Conservation (phyloP, 306 rosid genomes). For the Castanospermum australe region DNA sequence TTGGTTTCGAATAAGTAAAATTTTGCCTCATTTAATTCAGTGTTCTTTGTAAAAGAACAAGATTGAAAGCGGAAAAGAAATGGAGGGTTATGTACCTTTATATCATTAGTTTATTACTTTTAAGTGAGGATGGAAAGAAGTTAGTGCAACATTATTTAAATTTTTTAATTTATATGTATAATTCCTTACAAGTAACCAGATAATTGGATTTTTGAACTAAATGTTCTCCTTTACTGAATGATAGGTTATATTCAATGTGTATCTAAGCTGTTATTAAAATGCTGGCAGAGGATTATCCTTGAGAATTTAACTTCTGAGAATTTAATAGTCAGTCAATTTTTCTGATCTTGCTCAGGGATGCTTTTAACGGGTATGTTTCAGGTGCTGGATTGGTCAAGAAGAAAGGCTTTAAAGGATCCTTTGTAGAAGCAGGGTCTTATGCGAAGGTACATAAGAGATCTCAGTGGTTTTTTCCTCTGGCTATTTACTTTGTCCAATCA, state of each 20-base stretch:
- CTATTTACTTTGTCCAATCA: too few relatives aligned
- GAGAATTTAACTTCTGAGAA: too few relatives aligned
- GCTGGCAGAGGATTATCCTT: too few relatives aligned
- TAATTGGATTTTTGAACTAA: background rate
- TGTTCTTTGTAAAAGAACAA: background rate
- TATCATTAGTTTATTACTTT: too few relatives aligned
- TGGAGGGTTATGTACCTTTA: background rate
- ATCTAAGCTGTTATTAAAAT: too few relatives aligned
- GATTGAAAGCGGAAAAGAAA: background rate
- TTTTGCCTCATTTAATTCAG: too few relatives aligned
- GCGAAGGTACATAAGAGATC: too few relatives aligned
- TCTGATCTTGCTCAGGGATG: too few relatives aligned
- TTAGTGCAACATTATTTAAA: background rate
- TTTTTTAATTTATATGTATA: background rate
- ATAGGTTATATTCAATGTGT: too few relatives aligned
- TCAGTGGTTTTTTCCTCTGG: too few relatives aligned
- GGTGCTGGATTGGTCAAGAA: conserved; percentile 73
- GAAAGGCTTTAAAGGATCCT: conserved; percentile 73
- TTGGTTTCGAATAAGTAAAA: background rate
- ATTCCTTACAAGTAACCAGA: background rate
- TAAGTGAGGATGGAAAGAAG: background rate
- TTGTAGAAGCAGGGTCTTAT: conserved; percentile 70
- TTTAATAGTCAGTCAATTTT: too few relatives aligned
- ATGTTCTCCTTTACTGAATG: too few relatives aligned
- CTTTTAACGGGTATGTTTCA: conserved; percentile 17